Conservation (phyloP, 331 rosid species). For the Pyracantha coccinea region DNA sequence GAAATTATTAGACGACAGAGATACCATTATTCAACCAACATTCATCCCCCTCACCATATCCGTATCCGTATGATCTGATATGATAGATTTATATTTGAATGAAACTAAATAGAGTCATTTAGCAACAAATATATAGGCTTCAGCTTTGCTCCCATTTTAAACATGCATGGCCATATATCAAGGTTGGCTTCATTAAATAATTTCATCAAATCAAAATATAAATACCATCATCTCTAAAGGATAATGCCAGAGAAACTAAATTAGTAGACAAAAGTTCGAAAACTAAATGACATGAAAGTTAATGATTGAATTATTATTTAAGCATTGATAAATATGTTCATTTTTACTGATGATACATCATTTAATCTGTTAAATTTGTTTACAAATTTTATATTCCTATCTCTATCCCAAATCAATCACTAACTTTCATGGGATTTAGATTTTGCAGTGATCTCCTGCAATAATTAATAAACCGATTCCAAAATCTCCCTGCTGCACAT, state of each 20-base stretch:
- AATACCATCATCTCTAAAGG: no score
- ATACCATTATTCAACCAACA: constrained; percentile 73
- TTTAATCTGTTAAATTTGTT: no score
- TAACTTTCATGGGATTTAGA: not conserved
- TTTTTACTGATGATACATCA: no score
- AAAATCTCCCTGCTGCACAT: no score
- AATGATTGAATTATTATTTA: no score
- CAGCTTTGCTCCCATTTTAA: not conserved
- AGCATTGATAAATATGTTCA: no score
- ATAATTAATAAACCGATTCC: no score
- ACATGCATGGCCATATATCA: not conserved
- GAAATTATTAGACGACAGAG: constrained; percentile 54
- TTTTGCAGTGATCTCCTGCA: no score
- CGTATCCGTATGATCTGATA: not conserved
- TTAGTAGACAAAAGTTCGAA: no score
- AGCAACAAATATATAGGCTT: not conserved
- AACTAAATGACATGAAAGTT: no score
- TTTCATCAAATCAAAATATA: not conserved
- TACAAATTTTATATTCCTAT: no score
- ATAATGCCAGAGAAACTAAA: no score
- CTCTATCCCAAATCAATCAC: not conserved
- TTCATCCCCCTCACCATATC: constrained; percentile 56
- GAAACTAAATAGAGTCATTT: not conserved
- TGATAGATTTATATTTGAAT: not conserved
- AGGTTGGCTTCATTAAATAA: not conserved